Evolutionary conservation across 2,329 filamentous ascomycete genomes (phyloP), one percentile per base, ranked within the genome.

Genomic region (Cladophialophora psammophila): DNA sequence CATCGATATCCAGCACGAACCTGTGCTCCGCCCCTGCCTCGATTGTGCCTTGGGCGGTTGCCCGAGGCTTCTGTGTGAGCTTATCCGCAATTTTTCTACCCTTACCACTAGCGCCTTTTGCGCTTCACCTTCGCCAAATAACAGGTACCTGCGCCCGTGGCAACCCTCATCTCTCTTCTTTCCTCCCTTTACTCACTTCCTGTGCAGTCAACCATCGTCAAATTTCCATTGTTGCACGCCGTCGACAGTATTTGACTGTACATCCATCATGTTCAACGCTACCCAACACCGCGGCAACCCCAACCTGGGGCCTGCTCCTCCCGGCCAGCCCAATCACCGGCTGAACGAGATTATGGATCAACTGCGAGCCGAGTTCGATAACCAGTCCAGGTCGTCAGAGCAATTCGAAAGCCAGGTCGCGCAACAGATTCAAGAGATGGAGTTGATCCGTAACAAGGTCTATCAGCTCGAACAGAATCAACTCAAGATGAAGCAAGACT

Each of bases 341-440:
- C 85, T 98, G 74, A 93, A 91, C 73, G 94, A 99, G 84, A 88
- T 98, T 71, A 86, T 99, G 76, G 94, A 98, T 65, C 91, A 93
- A 78, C 88, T 99, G 74, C 90, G 94, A 76, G 86, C 88, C 76
- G 95, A 99, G 80, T 98, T 97, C 74, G 94, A 98, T 72, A 90
- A 86, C 68, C 91, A 96, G 79, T 86, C 90, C 74, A 89, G 91
- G 72, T 89, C 92, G 74, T 91, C 89, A 72, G 92, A 92, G 78
- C 92, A 93, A 74, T 96, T 93, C 78, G 94, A 99, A 78, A 92
- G 94, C 78, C 93, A 96, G 97, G 95, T 98, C 77, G 89, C 92
- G 66, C 88, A 89, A 58, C 95, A 99, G 79, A 90, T 97, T 71
- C 90, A 94, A 76, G 95, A 99, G 81, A 95, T 98, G 86, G 92